Conservation (phyloP, 495 filamentous ascomycete species). For the Astrothelium macrocarpum region DNA sequence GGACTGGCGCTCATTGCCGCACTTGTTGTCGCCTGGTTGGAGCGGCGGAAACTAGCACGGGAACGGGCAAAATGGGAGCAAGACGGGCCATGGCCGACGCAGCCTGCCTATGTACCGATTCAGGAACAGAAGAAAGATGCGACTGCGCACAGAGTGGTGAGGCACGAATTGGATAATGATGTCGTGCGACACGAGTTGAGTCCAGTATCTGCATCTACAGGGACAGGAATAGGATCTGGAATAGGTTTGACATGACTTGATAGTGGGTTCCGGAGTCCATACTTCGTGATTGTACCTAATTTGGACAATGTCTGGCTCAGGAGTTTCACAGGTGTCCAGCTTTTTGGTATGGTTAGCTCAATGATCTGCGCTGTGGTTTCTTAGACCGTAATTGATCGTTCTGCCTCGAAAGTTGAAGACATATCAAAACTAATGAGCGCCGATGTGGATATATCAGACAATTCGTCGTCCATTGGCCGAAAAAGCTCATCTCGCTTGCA, state of each 20-base stretch:
- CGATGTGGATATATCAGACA: too few relatives aligned
- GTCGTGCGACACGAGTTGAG: background rate
- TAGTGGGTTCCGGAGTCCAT: background rate
- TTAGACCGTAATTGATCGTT: too few relatives aligned
- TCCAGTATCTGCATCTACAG: background rate
- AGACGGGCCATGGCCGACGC: background rate
- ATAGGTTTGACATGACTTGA: background rate
- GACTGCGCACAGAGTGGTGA: background rate
- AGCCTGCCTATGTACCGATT: background rate
- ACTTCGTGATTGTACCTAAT: background rate
- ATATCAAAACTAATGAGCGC: too few relatives aligned
- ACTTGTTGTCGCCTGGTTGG: background rate
- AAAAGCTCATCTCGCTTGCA: too few relatives aligned
- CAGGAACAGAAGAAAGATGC: background rate
- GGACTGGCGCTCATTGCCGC: background rate
- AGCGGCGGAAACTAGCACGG: background rate
- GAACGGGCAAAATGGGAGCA: background rate
- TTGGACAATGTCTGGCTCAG: background rate
- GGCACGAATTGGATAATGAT: background rate
- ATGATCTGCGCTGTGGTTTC: too few relatives aligned
- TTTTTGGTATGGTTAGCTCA: too few relatives aligned
- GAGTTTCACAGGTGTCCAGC: too few relatives aligned
- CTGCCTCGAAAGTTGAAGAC: too few relatives aligned
- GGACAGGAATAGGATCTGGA: background rate
- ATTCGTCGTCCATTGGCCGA: too few relatives aligned